Base-by-base conservation (phyloP, 202 grass and related monocot genomes). In the Bolboschoenoplectus hybrid region DNA sequence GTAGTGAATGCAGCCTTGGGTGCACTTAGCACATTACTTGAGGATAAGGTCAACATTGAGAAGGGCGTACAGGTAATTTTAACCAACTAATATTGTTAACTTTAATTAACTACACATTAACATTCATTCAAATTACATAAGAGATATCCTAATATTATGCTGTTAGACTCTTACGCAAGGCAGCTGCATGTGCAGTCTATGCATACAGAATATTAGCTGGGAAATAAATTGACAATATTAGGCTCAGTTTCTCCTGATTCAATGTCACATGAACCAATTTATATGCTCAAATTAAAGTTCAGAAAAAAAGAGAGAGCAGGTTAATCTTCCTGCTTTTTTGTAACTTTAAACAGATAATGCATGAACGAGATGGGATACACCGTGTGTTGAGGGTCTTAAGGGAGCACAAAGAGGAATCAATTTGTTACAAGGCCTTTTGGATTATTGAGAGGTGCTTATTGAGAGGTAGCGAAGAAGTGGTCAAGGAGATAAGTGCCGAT, bases 11-110 rank as follows among this genome's bases (percentile, higher is more conserved):
- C 93, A 8, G 87, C 85, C 2, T 82, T 97, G 38, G 90, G 88
- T 12, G 93, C 93, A 58, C 86, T 99, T 45, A 85, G 88, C 82
- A 97, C 97, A 83, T 89, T 99, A n/a, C 51, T 97, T 52, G 93
- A 97, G 5, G 93, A 92, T 45, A 78, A 47, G 0, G 92, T 97
- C 35, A 93, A 99, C 80, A 83, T 91, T 34, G 89, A 86, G 46
- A 80, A 85, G 72, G 92, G 93, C 12, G 92, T 94, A 74, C 88
- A 84, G 13, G 86, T 88, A 63, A 93, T 19, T n/a, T 78, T 38
- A 41, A 61, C 14, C 1, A 43, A 43, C 38, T 60, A 58, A 58
- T 56, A 47, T 79, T 78, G 70, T 50, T 78, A 58, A n/a, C 19
- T 40, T 79, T 58, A 58, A 58, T 56, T 40, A 40, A 41, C 13